Conservation (phyloP, 2,329 filamentous ascomycete species). For the Hypoxylon rubiginosum region DNA sequence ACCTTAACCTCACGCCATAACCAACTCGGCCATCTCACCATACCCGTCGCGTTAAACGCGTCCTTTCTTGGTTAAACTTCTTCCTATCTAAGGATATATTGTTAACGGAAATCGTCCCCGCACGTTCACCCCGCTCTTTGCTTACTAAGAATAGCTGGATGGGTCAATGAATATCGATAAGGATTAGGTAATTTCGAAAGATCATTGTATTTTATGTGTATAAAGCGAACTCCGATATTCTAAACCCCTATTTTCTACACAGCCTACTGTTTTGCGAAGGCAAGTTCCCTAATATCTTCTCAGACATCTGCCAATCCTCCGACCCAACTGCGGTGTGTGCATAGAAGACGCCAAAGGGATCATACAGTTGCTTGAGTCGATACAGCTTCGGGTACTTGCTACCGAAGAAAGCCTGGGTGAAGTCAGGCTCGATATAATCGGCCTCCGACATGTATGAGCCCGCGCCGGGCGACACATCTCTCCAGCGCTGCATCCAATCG, state of each 20-base stretch:
- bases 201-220: background rate
- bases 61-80: too few relatives aligned
- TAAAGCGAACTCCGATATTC: constrained; percentile 13
- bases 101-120: too few relatives aligned
- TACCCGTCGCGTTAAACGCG: background rate
- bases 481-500: constrained; percentile 51
- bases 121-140: background rate
- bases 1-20: constrained; percentile 54
- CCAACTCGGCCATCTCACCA: constrained; percentile 52
- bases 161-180: too few relatives aligned
- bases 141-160: too few relatives aligned
- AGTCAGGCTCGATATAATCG: constrained; percentile 46
- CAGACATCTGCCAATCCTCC: constrained; percentile 43
- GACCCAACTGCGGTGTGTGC: constrained; percentile 47
- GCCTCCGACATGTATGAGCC: constrained; percentile 47
- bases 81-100: too few relatives aligned
- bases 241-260: constrained; percentile 33
- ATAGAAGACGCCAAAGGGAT: constrained; percentile 46
- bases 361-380: constrained; percentile 43
- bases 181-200: background rate
- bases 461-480: constrained; percentile 42
- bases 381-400: constrained; percentile 44
- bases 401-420: constrained; percentile 45
- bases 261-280: constrained; percentile 41
- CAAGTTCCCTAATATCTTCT: constrained; percentile 41